Conservation (phyloP, 306 rosid genomes). For the Sophora flavescens region DNA sequence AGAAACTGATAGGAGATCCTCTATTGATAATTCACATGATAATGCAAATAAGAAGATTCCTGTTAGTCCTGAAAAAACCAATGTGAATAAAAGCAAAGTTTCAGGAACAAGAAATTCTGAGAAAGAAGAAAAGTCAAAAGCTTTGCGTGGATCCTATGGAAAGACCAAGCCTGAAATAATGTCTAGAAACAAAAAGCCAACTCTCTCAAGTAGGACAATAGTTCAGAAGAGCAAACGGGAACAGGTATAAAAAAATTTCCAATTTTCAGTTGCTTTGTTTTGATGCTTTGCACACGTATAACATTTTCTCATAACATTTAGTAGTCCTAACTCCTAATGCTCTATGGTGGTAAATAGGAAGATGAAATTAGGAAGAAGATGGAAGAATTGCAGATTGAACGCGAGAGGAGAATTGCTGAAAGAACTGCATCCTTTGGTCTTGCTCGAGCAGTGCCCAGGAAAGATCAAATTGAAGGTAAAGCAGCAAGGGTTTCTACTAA, state of each 20-base stretch:
- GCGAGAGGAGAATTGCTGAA: constrained; percentile 73
- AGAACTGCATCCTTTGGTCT: constrained; percentile 63
- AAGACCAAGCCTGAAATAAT: constrained; percentile 49
- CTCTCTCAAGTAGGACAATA: constrained; percentile 52
- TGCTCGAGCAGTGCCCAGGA: constrained; percentile 45
- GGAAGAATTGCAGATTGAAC: constrained; percentile 62
- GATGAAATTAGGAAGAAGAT: constrained; percentile 67
- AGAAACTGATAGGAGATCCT: constrained; percentile 52
- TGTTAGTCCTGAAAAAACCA: constrained; percentile 47
- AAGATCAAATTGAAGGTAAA: constrained; percentile 49
- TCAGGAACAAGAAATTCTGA: constrained; percentile 47
- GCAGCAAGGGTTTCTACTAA: constrained; percentile 49
- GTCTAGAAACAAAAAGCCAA: constrained; percentile 47
- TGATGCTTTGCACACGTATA: constrained; percentile 18
- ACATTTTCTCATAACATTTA: background rate
- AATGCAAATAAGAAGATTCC: constrained; percentile 47
- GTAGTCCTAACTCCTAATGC: constrained; percentile 33
- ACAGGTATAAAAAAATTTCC: constrained; percentile 51
- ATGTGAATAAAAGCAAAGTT: constrained; percentile 50
- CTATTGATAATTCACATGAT: constrained; percentile 50
- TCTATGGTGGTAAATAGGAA: constrained; percentile 56
- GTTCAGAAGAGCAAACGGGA: constrained; percentile 71
- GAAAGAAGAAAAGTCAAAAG: constrained; percentile 49
- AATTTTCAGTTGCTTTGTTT: constrained; percentile 12
- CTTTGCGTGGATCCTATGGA: constrained; percentile 34